phyloP scores from a whole-genome alignment of 1,139 yeast species.

The Scheffersomyces insectosa region DNA sequence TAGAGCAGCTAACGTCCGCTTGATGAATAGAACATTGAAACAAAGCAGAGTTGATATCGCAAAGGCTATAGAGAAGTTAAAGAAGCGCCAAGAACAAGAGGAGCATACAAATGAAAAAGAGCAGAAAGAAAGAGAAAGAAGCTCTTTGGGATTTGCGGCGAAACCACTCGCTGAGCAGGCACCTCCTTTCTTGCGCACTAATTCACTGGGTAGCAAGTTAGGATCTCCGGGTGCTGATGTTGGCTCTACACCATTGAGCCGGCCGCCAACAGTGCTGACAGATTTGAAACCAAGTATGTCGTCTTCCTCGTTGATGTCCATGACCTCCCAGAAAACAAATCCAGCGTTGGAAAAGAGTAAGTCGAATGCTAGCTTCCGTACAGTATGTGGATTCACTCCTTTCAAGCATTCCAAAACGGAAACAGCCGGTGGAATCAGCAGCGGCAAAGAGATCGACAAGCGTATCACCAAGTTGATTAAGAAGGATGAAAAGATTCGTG shows the following conservation, averaged over 20 bases:
- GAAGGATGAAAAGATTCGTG: conserved; percentile 29
- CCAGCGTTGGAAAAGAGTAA: conserved; percentile 21
- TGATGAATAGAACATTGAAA: conserved; percentile 48
- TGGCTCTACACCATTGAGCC: not conserved
- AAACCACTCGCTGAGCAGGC: too few relatives aligned
- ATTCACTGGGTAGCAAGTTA: not conserved
- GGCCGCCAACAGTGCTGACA: conserved; percentile 2
- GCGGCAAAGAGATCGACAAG: conserved; percentile 32
- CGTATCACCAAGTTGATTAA: conserved; percentile 30
- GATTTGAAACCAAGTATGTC: conserved; percentile 7
- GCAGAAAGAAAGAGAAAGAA: not conserved
- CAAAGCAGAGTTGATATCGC: conserved; percentile 34
- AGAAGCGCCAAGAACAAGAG: conserved; percentile 12
- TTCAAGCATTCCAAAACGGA: conserved; percentile 27
- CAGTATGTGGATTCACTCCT: conserved; percentile 28
- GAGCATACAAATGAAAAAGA: not conserved
- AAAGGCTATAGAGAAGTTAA: conserved; percentile 19
- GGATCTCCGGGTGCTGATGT: not conserved
- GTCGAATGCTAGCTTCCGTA: conserved; percentile 27
- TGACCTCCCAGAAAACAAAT: conserved; percentile 2
- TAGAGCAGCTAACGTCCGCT: conserved; percentile 61
- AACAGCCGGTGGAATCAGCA: conserved; percentile 10
- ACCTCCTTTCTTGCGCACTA: not conserved
- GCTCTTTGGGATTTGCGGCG: too few relatives aligned
- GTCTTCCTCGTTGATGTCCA: conserved; percentile 7